These are phyloP conservation scores for Gnomoniopsis smithogilvyi DNA, from an alignment of 2,329 filamentous ascomycete species.

Conservation along the genomic window DNA sequence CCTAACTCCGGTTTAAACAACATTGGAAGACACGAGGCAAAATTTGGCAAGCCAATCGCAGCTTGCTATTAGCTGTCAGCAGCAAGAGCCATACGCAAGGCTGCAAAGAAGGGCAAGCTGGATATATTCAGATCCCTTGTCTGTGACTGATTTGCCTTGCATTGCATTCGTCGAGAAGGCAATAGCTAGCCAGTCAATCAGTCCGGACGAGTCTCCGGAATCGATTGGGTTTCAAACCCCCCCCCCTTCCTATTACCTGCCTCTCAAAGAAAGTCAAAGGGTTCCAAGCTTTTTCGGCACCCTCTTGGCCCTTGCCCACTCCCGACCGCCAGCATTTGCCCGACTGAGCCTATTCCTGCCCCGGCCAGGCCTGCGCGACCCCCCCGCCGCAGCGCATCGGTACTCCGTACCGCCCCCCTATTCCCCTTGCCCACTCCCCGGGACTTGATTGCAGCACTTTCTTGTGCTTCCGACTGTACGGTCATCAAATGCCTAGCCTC, in stretches of 20 bases:
- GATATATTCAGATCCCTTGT: conserved; percentile 6
- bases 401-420: conserved; percentile 2
- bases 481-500: conserved; percentile 78
- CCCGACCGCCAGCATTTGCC: background rate
- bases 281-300: background rate
- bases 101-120: background rate
- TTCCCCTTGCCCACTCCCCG: conserved; percentile 14
- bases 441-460: conserved; percentile 12
- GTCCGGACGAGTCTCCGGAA: background rate
- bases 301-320: background rate
- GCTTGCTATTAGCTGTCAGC: background rate
- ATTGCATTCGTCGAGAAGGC: conserved; percentile 10
- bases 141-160: conserved; percentile 16
- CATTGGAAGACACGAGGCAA: background rate
- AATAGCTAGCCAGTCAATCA: background rate
- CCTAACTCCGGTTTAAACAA: background rate
- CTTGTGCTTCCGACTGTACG: conserved; percentile 15
- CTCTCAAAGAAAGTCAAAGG: conserved; percentile 5
- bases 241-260: background rate
- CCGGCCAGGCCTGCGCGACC: background rate
- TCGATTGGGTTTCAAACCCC: conserved; percentile 6
- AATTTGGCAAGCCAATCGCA: background rate
- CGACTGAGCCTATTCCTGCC: background rate
- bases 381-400: conserved; percentile 6
- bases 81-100: background rate